These are phyloP conservation scores for Imleria badia DNA, from an alignment of 768 basidiomycete species.

Conservation along the genomic window DNA sequence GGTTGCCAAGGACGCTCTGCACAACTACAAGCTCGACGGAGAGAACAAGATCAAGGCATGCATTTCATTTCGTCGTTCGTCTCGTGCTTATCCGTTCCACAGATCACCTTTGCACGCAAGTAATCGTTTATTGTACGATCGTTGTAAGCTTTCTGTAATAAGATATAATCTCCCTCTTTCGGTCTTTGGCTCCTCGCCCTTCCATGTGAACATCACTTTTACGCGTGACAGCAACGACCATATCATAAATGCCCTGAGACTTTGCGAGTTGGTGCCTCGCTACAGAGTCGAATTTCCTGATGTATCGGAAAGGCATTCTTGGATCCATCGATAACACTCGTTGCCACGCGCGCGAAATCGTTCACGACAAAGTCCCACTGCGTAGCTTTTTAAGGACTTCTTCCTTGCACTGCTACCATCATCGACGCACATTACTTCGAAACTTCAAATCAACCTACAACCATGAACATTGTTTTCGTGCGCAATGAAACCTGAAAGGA, in stretches of 20 bases:
- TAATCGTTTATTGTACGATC: constrained; percentile 38
- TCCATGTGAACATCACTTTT: constrained; percentile 24
- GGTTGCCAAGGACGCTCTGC: constrained; percentile 91
- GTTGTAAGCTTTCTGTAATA: constrained; percentile 32
- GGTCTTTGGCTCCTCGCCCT: constrained; percentile 11
- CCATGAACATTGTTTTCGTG: constrained; percentile 23
- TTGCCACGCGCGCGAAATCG: constrained; percentile 6
- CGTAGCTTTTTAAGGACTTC: neutral
- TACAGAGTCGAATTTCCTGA: constrained; percentile 5
- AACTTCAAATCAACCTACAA: constrained; percentile 4
- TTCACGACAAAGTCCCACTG: neutral
- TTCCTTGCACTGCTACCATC: constrained; percentile 8
- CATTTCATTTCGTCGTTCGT: neutral
- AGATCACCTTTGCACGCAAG: constrained; percentile 79
- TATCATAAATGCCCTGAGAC: constrained; percentile 21
- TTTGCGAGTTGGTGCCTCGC: constrained; percentile 28
- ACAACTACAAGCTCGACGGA: constrained; percentile 97
- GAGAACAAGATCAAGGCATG: constrained; percentile 97
- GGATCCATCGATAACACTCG: constrained; percentile 4
- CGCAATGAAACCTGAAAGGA: constrained; percentile 1
- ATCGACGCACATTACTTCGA: constrained; percentile 5
- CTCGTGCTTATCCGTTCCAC: constrained; percentile 11
- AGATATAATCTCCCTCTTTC: constrained; percentile 23
- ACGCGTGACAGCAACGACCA: constrained; percentile 27
- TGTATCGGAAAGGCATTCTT: constrained; percentile 5